Base-by-base conservation (phyloP, 768 basidiomycete genomes). In the Lentinus tigrinus region DNA sequence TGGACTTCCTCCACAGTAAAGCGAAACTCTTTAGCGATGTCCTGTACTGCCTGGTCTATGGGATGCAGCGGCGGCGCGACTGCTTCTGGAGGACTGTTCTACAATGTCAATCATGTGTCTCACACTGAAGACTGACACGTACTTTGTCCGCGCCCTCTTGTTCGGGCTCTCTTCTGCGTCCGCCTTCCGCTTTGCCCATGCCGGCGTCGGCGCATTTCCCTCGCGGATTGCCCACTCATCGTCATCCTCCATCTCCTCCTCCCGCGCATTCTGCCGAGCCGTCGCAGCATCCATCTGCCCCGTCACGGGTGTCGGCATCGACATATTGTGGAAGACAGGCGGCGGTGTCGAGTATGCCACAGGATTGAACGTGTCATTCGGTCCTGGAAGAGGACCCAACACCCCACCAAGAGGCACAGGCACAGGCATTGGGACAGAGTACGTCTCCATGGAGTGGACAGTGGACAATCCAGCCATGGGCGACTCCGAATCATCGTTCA, bases 1-100 rank as follows among this genome's bases (percentile, higher is more conserved):
- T 87, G 81, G 14, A 93, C 89, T 71, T 93, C 91, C 61, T 86
- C 85, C 1, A 83, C 68, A 1, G 88, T 88, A 69, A 93, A 93
- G 49, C 85, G 78, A 64, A 77, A 88, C 37, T 89, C 83, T 36
- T 70, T 75, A 7, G 90, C 89, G 63, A 93, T 91, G 28, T 85
- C 82, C 28, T 72, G 71, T 38, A 93, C 79, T 11, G 75, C 79
- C 64, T 83, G 82, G 62, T 91, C 88, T 27, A 91, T 79, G 44
- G 88, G 81, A 68, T 89, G 87, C 46, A 89, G 55, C 2, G 40
- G 56, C 43, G 26, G 11, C 23, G 46, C 47, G 16, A 36, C 44
- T 16, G 49, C 55, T 26, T 54, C 58, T 10, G 21, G 17, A 1
- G 62, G 61, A 39, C 62, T 60, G 42, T 34, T n/a, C 16, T 39